phyloP scores from a whole-genome alignment of 2,329 filamentous ascomycete genomes.

The Diaporthe nobilis region DNA sequence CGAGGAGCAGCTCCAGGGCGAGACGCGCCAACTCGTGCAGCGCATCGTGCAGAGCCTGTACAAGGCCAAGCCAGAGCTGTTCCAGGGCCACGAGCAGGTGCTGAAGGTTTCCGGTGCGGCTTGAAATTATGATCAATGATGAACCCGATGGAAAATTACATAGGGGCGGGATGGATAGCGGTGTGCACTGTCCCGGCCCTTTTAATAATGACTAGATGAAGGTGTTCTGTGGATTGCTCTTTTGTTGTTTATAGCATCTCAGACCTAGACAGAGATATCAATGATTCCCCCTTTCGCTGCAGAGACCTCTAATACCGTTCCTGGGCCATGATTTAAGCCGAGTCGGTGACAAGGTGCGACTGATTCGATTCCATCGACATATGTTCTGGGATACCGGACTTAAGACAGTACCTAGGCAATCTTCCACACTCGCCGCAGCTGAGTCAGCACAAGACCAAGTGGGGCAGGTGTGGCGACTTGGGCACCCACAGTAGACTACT shows the following conservation, averaged over 20 bases:
- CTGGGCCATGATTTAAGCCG: neutral
- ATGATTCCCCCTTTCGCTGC: conserved; percentile 42
- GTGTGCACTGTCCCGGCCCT: conserved; percentile 10
- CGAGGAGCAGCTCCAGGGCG: conserved; percentile 81
- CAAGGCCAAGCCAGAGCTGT: conserved; percentile 51
- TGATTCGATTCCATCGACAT: neutral
- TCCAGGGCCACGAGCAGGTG: conserved; percentile 49
- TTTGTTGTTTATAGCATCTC: conserved; percentile 30
- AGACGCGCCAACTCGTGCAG: conserved; percentile 76
- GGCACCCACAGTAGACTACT: neutral
- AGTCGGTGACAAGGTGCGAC: neutral
- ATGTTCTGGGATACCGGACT: neutral
- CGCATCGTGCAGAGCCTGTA: conserved; percentile 70
- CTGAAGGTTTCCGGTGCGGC: conserved; percentile 49
- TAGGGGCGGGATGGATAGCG: conserved; percentile 24
- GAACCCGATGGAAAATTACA: conserved; percentile 13
- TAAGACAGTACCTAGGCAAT: neutral
- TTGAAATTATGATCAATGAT: neutral
- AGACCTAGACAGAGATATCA: conserved; percentile 42
- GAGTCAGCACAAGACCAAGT: conserved; percentile 15
- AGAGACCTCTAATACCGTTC: neutral
- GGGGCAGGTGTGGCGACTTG: conserved; percentile 18
- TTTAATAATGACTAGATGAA: conserved; percentile 40
- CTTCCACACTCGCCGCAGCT: neutral
- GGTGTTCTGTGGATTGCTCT: conserved; percentile 30